Percentiles rank a stretch among this genome's conserved stretches.
Conservation (phyloP, 495 filamentous ascomycete species). For the Daldinia loculata region DNA sequence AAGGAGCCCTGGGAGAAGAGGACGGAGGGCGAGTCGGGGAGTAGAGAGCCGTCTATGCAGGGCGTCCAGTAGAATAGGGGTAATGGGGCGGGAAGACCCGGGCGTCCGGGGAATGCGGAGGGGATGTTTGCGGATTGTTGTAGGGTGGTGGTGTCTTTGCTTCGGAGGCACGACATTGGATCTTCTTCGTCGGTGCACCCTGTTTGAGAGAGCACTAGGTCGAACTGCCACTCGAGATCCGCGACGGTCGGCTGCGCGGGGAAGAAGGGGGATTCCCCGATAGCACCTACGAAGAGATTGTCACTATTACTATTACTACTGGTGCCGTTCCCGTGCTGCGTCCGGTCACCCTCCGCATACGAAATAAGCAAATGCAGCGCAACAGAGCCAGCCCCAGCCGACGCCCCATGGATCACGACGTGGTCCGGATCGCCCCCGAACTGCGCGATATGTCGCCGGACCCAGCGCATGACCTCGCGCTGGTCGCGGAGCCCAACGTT, state of each 20-base stretch:
- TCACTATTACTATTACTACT: neutral
- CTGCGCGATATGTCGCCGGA: conserved; percentile 69
- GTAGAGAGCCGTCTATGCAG: conserved; percentile 68
- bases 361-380: conserved; percentile 70
- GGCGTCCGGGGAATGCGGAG: conserved; percentile 55
- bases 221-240: conserved; percentile 58
- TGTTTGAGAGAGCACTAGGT: conserved; percentile 41
- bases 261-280: conserved; percentile 56
- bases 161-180: conserved; percentile 61
- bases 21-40: conserved; percentile 52
- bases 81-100: conserved; percentile 55
- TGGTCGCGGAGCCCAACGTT: conserved; percentile 81
- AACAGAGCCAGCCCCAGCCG: conserved; percentile 73
- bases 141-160: conserved; percentile 55
- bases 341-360: conserved; percentile 49
- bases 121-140: conserved; percentile 64
- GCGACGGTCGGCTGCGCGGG: conserved; percentile 51
- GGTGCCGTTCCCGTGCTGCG: conserved; percentile 3
- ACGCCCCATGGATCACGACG: conserved; percentile 76
- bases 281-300: conserved; percentile 51
- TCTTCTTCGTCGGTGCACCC: conserved; percentile 40
- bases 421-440: conserved; percentile 79
- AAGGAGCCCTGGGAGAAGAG: conserved; percentile 44
- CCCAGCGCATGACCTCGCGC: conserved; percentile 71
- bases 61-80: conserved; percentile 63